Evolutionary conservation across 441 rosid genomes (phyloP).

Genomic region (Gossypium lobatum): DNA sequence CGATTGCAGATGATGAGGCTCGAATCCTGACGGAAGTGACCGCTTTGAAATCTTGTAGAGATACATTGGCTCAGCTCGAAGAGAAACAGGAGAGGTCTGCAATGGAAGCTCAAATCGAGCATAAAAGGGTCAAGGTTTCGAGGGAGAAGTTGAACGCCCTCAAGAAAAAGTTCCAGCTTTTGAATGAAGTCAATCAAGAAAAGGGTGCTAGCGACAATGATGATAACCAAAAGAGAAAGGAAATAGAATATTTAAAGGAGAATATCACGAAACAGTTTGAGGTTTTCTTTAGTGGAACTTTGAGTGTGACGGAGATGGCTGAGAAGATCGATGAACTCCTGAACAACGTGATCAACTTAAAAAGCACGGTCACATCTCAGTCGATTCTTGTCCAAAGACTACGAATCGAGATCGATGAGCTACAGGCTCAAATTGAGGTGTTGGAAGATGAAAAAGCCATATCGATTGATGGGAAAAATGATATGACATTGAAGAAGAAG

Average conservation of each 20-base stretch:
- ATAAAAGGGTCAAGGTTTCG: conserved; percentile 39
- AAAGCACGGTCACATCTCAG: conserved; percentile 61
- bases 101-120: conserved; percentile 54
- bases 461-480: conserved; percentile 34
- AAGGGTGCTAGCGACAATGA: not conserved
- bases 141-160: conserved; percentile 48
- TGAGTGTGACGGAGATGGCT: conserved; percentile 57
- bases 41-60: conserved; percentile 78
- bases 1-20: conserved; percentile 79
- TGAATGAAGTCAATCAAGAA: conserved; percentile 16
- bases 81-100: conserved; percentile 57
- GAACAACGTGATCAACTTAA: conserved; percentile 60
- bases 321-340: conserved; percentile 88
- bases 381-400: conserved; percentile 52
- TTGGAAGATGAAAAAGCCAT: conserved; percentile 55
- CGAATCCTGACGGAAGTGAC: conserved; percentile 66
- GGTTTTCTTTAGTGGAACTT: conserved; percentile 33
- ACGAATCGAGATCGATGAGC: conserved; percentile 53
- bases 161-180: conserved; percentile 28
- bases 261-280: conserved; percentile 56
- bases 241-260: conserved; percentile 34
- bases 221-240: conserved; percentile 26
- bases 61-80: conserved; percentile 53
- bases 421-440: conserved; percentile 48
- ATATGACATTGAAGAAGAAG: conserved; percentile 31